Percentiles rank a stretch among this genome's conserved stretches.
Conservation (phyloP, 768 basidiomycete genomes). For the Suillus alpinus region DNA sequence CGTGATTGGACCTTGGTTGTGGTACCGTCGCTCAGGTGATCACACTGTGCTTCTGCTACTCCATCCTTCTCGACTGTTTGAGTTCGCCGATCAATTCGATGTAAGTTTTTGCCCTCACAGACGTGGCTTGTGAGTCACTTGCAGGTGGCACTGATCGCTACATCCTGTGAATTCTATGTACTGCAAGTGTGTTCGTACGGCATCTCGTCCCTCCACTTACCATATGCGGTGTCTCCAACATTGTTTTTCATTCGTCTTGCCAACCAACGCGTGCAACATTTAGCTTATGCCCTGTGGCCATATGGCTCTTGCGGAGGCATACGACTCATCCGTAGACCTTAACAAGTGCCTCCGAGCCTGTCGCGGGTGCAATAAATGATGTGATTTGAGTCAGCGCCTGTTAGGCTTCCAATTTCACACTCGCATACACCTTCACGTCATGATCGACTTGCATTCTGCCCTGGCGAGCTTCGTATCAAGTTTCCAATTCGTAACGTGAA, state of each 20-base stretch:
- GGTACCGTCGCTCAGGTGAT: not conserved
- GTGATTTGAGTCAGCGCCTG: not conserved
- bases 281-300: not conserved
- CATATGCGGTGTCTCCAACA: not conserved
- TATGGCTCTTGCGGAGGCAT: not conserved
- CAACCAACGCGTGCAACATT: not conserved
- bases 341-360: not conserved
- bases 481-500: not conserved
- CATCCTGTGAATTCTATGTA: not conserved
- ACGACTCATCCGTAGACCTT: not conserved
- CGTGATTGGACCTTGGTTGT: not conserved
- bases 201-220: not conserved
- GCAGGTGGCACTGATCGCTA: not conserved
- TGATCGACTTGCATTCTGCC: constrained; percentile 1
- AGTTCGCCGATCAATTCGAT: constrained; percentile 1
- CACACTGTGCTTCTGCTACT: not conserved
- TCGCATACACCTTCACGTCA: constrained; percentile 1
- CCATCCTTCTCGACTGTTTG: not conserved
- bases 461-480: not conserved
- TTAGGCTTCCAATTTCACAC: not conserved
- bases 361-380: not conserved
- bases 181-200: not conserved
- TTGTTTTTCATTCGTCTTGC: not conserved
- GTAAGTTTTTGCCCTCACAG: not conserved
- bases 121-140: not conserved